A percentile compares a stretch with the other conserved stretches of the same genome.
Evolutionary conservation across 345 rosid species (phyloP).

Genomic region (Nasturtium officinale): DNA sequence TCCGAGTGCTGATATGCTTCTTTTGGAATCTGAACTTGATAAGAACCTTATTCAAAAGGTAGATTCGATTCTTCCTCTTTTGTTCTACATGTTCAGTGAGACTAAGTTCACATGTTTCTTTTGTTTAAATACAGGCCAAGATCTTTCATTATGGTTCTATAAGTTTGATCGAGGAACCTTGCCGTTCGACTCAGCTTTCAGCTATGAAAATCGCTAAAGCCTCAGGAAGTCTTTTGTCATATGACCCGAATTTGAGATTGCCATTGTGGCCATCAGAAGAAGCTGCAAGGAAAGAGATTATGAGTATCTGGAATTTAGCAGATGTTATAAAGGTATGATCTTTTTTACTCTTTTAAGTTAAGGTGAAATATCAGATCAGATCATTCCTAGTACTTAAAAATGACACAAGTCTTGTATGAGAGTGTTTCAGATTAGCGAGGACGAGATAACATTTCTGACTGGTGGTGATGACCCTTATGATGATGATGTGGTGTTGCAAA

Average conservation of each 20-base stretch:
- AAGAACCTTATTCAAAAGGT: conserved; percentile 73
- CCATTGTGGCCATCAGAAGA: conserved; percentile 90
- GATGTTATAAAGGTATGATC: conserved; percentile 79
- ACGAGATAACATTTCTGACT: conserved; percentile 79
- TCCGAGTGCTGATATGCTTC: conserved; percentile 99
- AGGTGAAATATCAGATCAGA: neutral
- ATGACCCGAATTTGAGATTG: conserved; percentile 92
- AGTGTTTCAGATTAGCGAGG: conserved; percentile 79
- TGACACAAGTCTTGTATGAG: conserved; percentile 20
- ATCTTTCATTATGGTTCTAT: conserved; percentile 97
- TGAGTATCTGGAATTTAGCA: conserved; percentile 91
- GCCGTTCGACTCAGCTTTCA: conserved; percentile 90
- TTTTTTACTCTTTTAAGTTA: neutral
- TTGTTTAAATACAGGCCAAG: conserved; percentile 61
- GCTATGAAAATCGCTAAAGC: conserved; percentile 80
- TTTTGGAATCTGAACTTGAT: conserved; percentile 80
- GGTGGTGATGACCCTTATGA: conserved; percentile 68
- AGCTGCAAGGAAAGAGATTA: conserved; percentile 78
- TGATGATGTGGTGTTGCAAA: conserved; percentile 64
- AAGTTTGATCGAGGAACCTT: conserved; percentile 93
- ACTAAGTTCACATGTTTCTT: neutral
- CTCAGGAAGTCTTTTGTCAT: conserved; percentile 82
- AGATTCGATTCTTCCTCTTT: neutral
- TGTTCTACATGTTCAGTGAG: neutral
- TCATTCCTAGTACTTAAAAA: conserved; percentile 2